These are phyloP conservation scores for Licmophora abbreviata DNA, from an alignment of 108 stramenopile species.

Conservation along the genomic window DNA sequence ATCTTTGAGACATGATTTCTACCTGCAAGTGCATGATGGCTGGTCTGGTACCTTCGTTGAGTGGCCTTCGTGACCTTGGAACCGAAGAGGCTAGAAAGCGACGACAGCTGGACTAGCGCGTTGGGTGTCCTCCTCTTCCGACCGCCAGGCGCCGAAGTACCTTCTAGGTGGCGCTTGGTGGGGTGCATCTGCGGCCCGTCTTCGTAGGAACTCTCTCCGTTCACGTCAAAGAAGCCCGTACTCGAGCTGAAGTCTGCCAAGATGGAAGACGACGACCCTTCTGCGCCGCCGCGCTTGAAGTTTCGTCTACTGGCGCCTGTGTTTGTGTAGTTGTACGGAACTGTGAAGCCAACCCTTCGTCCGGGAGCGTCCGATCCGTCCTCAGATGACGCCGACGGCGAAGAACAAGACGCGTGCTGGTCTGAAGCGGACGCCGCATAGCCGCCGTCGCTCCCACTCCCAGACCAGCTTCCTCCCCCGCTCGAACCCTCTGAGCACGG, in stretches of 20 bases:
- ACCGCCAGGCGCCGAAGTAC: background rate
- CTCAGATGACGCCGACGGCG: slow-evolving; percentile 30
- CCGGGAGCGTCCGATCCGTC: slow-evolving; percentile 7
- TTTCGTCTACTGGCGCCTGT: background rate
- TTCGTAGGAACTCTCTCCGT: too few species aligned
- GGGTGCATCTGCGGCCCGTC: too few species aligned
- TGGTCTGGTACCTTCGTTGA: too few species aligned
- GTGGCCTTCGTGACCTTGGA: background rate
- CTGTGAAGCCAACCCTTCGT: background rate
- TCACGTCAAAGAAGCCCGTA: slow-evolving; percentile 5
- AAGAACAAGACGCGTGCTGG: slow-evolving; percentile 16
- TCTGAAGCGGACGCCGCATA: slow-evolving; percentile 44
- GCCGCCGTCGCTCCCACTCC: slow-evolving; percentile 31
- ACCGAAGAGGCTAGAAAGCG: background rate
- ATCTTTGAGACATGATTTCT: background rate
- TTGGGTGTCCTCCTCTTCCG: background rate
- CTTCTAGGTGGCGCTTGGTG: too few species aligned
- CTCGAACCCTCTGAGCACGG: background rate
- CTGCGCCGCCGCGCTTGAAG: background rate
- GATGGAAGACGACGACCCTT: slow-evolving; percentile 20
- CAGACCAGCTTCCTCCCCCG: background rate
- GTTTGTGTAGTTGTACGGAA: slow-evolving; percentile 4
- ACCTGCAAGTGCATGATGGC: background rate
- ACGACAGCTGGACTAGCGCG: background rate
- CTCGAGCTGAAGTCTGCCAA: slow-evolving; percentile 33